Evolutionary conservation across 176 grass and related monocot species (phyloP).

Genomic region (Cymbopogon citratus): DNA sequence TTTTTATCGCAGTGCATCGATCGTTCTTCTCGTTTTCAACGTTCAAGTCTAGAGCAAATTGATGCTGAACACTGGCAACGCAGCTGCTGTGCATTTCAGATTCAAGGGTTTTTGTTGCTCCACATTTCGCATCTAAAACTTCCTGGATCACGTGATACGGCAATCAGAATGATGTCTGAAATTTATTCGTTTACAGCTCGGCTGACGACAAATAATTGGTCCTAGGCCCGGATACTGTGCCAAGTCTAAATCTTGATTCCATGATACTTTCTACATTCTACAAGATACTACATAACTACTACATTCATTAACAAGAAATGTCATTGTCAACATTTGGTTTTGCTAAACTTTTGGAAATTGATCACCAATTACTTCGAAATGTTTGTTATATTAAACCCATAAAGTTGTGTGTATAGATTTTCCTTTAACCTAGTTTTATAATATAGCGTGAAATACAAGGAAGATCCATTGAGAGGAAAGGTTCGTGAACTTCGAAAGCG

Average conservation of each 20-base stretch:
- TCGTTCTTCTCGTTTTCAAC: constrained; percentile 58
- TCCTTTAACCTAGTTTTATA: too few species aligned
- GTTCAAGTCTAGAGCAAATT: constrained; percentile 43
- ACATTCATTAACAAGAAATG: too few species aligned
- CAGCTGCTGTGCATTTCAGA: not conserved
- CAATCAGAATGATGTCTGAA: not conserved
- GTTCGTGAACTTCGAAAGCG: too few species aligned
- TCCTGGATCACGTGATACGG: not conserved
- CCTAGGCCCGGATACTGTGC: not conserved
- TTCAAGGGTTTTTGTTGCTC: not conserved
- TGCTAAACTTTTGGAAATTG: not conserved
- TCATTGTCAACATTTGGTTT: not conserved
- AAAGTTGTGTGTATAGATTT: too few species aligned
- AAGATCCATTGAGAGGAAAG: too few species aligned
- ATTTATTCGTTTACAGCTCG: not conserved
- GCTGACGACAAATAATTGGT: not conserved
- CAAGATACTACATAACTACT: not conserved
- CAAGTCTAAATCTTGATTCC: not conserved
- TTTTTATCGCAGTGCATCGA: constrained; percentile 36
- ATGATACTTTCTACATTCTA: not conserved
- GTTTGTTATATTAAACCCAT: too few species aligned
- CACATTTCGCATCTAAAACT: not conserved
- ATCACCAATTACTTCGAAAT: not conserved
- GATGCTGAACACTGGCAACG: not conserved
- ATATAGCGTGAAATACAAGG: too few species aligned